Conservation (phyloP, 768 basidiomycete genomes). For the Rhizopogon vinicolor region DNA sequence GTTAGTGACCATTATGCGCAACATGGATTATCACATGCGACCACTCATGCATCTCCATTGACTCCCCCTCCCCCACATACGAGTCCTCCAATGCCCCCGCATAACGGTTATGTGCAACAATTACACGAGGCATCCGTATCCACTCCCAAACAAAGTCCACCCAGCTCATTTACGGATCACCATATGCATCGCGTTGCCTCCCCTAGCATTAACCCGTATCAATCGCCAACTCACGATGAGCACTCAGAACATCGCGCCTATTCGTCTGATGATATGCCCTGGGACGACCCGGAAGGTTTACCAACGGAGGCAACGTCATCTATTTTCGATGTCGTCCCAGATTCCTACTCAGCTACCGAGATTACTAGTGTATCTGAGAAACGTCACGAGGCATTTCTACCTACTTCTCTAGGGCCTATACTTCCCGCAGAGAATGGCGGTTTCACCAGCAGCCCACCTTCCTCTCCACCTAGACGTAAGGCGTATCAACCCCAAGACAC, state of each 20-base stretch:
- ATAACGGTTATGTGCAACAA: background rate
- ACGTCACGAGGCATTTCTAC: too few relatives aligned
- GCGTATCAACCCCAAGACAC: slow-evolving; percentile 3
- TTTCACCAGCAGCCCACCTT: background rate
- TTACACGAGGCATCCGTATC: background rate
- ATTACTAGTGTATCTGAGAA: too few relatives aligned
- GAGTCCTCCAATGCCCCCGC: slow-evolving; percentile 1
- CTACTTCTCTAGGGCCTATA: background rate
- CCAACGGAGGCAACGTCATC: background rate
- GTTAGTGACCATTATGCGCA: background rate
- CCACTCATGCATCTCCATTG: background rate
- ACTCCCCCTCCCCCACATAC: background rate
- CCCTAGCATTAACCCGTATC: background rate
- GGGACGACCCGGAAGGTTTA: slow-evolving; percentile 11
- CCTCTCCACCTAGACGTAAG: slow-evolving; percentile 2
- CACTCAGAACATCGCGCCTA: slow-evolving; percentile 2
- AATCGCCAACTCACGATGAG: background rate
- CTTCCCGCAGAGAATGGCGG: background rate
- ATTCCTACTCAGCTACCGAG: background rate
- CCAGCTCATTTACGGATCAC: background rate
- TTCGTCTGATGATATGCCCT: slow-evolving; percentile 12
- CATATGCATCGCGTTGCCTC: background rate
- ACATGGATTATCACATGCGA: background rate
- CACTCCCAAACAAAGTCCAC: slow-evolving; percentile 2
- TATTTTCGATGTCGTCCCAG: background rate